Percentiles rank a stretch among this genome's conserved stretches.
These are phyloP conservation scores for Irpex lacteus DNA, from an alignment of 1,284 basidiomycete species.

Conservation along the genomic window DNA sequence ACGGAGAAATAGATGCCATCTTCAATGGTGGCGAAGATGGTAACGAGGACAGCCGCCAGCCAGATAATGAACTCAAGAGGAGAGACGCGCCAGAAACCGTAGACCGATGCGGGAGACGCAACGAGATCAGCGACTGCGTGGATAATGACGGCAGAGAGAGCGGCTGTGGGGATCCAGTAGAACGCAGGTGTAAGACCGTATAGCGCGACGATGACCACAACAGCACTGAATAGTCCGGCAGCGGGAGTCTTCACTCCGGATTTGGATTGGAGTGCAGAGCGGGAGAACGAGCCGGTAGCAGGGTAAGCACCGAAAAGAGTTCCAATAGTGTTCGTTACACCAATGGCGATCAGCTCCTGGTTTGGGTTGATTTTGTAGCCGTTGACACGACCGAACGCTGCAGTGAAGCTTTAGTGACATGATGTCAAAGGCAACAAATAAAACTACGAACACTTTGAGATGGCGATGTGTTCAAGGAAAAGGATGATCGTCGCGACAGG, in stretches of 20 bases:
- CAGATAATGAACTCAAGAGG: constrained; percentile 94
- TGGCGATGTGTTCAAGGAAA: constrained; percentile 94
- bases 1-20: constrained; percentile 93
- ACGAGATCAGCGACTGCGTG: constrained; percentile 92
- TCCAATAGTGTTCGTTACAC: constrained; percentile 88
- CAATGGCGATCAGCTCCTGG: constrained; percentile 96
- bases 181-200: constrained; percentile 91
- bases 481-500: constrained; percentile 94
- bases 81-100: constrained; percentile 89
- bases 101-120: constrained; percentile 81
- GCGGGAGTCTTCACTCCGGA: constrained; percentile 94
- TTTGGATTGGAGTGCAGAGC: constrained; percentile 93
- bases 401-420: constrained; percentile 6
- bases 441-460: constrained; percentile 70
- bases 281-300: constrained; percentile 96
- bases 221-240: constrained; percentile 82
- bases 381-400: constrained; percentile 92
- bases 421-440: neutral
- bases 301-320: constrained; percentile 90
- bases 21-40: constrained; percentile 86
- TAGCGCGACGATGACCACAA: constrained; percentile 89
- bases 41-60: constrained; percentile 82
- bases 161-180: constrained; percentile 79
- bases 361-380: constrained; percentile 97
- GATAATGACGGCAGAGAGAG: constrained; percentile 92